A percentile compares a stretch with the other conserved stretches of the same genome.
phyloP scores from a whole-genome alignment of 1,139 yeast genomes.

The Meyerozyma carpophila region DNA sequence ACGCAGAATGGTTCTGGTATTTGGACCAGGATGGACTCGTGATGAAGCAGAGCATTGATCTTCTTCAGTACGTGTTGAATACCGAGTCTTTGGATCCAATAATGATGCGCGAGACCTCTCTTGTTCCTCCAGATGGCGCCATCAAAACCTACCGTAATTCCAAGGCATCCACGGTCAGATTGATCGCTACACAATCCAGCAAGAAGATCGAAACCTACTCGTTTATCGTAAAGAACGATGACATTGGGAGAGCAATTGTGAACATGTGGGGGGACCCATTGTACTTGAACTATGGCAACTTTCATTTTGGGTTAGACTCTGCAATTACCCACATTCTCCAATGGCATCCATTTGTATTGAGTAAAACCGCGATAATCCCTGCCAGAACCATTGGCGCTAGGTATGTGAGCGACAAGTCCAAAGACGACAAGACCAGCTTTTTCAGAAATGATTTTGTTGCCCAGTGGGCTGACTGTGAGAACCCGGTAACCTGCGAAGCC shows the following conservation, averaged over 20 bases:
- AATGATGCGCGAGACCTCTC: conserved; percentile 61
- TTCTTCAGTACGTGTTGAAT: conserved; percentile 52
- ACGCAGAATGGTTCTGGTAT: conserved; percentile 81
- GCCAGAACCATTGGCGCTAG: conserved; percentile 34
- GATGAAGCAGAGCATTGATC: conserved; percentile 56
- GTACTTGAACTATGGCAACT: conserved; percentile 58
- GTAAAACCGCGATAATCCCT: conserved; percentile 71
- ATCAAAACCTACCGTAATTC: conserved; percentile 65
- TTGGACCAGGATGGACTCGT: conserved; percentile 70
- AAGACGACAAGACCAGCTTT: conserved; percentile 31
- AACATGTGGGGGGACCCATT: conserved; percentile 75
- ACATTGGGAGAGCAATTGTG: conserved; percentile 57
- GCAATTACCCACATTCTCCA: conserved; percentile 80
- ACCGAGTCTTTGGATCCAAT: conserved; percentile 53
- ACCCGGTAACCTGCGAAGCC: conserved; percentile 42
- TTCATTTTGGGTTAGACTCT: conserved; percentile 55
- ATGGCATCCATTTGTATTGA: conserved; percentile 84
- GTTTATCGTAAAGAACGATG: conserved; percentile 62
- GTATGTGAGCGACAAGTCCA: conserved; percentile 13
- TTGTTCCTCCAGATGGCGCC: conserved; percentile 61
- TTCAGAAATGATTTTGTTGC: conserved; percentile 60
- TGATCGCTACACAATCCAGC: conserved; percentile 64
- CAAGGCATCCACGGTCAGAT: conserved; percentile 46
- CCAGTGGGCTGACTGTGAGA: conserved; percentile 52
- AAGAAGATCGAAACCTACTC: conserved; percentile 60